These are phyloP conservation scores for Neurospora sp. DNA, from an alignment of 495 filamentous ascomycete genomes.

Conservation along the genomic window DNA sequence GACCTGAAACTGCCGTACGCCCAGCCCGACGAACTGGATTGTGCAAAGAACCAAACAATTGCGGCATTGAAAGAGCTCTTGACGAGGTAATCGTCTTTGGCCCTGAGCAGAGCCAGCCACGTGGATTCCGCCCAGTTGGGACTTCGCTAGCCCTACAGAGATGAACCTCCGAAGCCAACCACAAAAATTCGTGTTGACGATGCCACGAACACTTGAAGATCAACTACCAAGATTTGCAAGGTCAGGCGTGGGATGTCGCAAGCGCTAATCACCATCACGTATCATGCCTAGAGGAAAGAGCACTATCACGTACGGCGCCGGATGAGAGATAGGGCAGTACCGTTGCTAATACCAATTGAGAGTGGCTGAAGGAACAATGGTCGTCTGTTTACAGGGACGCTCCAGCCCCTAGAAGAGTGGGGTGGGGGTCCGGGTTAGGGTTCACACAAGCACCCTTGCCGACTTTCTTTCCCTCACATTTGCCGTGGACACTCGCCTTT, in stretches of 20 bases:
- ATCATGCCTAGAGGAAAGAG: neutral
- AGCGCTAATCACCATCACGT: neutral
- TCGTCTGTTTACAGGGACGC: neutral
- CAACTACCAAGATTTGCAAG: neutral
- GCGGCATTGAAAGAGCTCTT: neutral
- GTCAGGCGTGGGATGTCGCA: neutral
- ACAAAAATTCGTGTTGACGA: neutral
- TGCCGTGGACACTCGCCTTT: neutral
- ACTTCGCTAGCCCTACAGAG: neutral
- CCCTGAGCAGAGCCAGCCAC: neutral
- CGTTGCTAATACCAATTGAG: neutral
- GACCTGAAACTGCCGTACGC: neutral
- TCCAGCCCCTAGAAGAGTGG: neutral
- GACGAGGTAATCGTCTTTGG: neutral
- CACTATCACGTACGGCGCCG: neutral
- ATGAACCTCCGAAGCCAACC: neutral
- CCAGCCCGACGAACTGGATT: neutral
- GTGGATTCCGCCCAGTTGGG: neutral
- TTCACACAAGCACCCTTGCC: neutral
- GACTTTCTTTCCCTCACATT: neutral
- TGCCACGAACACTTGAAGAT: neutral
- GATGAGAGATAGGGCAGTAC: neutral
- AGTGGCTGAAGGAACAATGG: neutral
- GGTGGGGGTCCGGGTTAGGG: neutral
- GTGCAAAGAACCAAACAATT: neutral